Conservation (phyloP, 306 rosid genomes). For the Prunus campanulata region DNA sequence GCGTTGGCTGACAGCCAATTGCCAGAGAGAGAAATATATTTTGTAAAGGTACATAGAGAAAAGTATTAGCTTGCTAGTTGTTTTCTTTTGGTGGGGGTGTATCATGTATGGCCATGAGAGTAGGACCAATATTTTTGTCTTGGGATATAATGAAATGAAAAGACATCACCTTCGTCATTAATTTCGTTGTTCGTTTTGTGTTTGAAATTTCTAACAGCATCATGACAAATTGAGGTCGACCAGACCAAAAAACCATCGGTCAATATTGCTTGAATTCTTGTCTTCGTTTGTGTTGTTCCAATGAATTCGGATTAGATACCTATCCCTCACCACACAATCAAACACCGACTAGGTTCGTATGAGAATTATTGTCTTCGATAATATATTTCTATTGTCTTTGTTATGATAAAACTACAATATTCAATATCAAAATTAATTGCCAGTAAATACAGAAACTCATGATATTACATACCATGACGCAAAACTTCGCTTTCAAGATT, state of each 20-base stretch:
- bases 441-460: no score
- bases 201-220: not conserved
- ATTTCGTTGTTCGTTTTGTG: not conserved
- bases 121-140: not conserved
- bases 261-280: not conserved
- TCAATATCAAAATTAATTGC: no score
- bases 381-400: no score
- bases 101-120: not conserved
- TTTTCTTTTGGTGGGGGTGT: slow-evolving; percentile 6
- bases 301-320: no score
- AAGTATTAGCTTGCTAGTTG: not conserved
- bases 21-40: not conserved
- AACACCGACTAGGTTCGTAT: no score
- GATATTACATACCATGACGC: no score
- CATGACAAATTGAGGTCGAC: not conserved
- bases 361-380: no score
- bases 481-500: no score
- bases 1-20: slow-evolving; percentile 35
- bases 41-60: not conserved
- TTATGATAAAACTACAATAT: no score
- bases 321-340: no score
- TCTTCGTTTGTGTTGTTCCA: not conserved
- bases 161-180: not conserved
- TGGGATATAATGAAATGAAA: not conserved
- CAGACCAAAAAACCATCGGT: not conserved